Conservation (phyloP, 257 asterid species). For the Coffea eugenioides region DNA sequence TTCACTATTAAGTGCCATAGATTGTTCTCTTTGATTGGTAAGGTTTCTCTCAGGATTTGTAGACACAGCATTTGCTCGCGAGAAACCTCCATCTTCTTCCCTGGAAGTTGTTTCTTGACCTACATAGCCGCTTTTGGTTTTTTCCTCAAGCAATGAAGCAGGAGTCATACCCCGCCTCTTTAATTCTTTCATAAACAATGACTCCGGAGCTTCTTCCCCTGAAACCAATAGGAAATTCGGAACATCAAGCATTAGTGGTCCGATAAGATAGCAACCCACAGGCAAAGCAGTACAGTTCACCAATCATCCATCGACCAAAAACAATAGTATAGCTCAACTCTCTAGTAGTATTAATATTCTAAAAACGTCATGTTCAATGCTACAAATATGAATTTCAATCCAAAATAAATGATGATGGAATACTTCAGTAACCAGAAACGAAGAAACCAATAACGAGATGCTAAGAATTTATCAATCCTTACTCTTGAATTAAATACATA, state of each 20-base stretch:
- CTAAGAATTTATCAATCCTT: neutral
- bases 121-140: slow-evolving; percentile 41
- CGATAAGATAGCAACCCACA: neutral
- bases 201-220: slow-evolving; percentile 97
- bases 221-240: slow-evolving; percentile 22
- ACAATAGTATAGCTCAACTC: too few relatives aligned
- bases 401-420: too few relatives aligned
- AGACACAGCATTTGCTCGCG: slow-evolving; percentile 54
- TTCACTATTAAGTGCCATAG: slow-evolving; percentile 92
- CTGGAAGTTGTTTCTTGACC: slow-evolving; percentile 49
- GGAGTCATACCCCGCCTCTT: slow-evolving; percentile 87
- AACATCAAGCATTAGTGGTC: neutral
- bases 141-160: slow-evolving; percentile 86
- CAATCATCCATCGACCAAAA: too few relatives aligned
- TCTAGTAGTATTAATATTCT: too few relatives aligned
- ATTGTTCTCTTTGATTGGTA: slow-evolving; percentile 66
- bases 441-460: neutral
- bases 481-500: too few relatives aligned
- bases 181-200: slow-evolving; percentile 86
- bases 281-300: neutral
- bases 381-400: too few relatives aligned
- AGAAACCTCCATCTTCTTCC: slow-evolving; percentile 85
- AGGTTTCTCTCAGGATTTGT: slow-evolving; percentile 53
- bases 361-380: neutral
- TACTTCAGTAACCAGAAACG: neutral